Conservation (phyloP, 2,329 filamentous ascomycete species). For the Ascomycota sp. region DNA sequence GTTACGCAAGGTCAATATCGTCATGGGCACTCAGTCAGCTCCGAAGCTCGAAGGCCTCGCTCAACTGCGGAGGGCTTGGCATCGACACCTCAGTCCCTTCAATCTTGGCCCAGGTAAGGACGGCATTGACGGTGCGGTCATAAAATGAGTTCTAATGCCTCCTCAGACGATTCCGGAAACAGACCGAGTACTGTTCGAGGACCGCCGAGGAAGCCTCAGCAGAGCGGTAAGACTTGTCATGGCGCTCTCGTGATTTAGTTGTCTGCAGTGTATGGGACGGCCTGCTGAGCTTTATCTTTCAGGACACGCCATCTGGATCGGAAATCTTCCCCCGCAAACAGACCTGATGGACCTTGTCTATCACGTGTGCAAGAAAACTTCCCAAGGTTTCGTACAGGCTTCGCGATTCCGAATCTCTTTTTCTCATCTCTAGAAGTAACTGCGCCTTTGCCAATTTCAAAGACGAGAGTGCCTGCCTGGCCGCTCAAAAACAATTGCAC, state of each 20-base stretch:
- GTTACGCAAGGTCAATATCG: constrained; percentile 16
- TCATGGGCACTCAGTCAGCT: constrained; percentile 6
- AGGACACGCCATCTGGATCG: constrained; percentile 89
- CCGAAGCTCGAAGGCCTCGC: constrained; percentile 8
- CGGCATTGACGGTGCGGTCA: too few relatives aligned
- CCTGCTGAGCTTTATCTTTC: constrained; percentile 1
- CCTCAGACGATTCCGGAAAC: constrained; percentile 5
- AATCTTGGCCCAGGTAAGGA: constrained; percentile 7
- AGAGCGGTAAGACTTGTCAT: constrained; percentile 33
- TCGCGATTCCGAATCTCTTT: constrained; percentile 71
- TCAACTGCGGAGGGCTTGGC: constrained; percentile 3
- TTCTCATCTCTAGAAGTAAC: constrained; percentile 91
- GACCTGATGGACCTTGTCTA: constrained; percentile 71
- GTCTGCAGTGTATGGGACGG: background rate
- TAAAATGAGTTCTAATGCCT: background rate
- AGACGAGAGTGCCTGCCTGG: constrained; percentile 52
- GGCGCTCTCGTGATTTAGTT: too few relatives aligned
- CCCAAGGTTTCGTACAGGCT: too few relatives aligned
- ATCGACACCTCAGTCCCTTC: constrained; percentile 1
- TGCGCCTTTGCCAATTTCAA: constrained; percentile 94
- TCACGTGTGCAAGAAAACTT: constrained; percentile 66
- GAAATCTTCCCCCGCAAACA: constrained; percentile 73
- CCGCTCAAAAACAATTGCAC: constrained; percentile 68
- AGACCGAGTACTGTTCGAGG: constrained; percentile 11
- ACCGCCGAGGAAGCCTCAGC: constrained; percentile 23